Evolutionary conservation across 768 basidiomycete genomes (phyloP), one percentile per base, ranked within the genome.

Genomic region (Podaxis mareebaensis): DNA sequence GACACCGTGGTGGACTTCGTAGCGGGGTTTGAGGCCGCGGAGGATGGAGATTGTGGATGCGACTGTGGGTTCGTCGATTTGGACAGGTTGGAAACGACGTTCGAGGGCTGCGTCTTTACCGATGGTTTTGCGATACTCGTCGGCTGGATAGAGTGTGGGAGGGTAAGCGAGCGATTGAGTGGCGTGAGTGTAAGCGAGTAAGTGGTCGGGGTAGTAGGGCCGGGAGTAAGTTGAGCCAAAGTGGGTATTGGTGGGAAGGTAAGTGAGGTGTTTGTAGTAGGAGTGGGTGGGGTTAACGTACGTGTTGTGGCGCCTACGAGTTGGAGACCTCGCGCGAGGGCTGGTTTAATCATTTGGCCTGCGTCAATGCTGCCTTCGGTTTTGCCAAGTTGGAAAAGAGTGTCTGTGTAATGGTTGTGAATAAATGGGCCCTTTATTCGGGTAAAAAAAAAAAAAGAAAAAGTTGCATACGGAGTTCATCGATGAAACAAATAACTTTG

Each of bases 1-100:
- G 1, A 97, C 95, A 33, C 95, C 95, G 65, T 96, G 95, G 69
- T 97, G 95, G 1, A 94, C 92, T 67, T 96, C 94, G 68, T 96
- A 95, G 46, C 87, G 81, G 0, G 90, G 72, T 70, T 95, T 94
- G 38, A 96, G 78, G 7, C 94, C 95, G 20, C 93, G 89, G 0
- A 96, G 81, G 62, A 97, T 97, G 0, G 90, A 90, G 24, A 92
- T 91, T 0, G 92, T 93, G 0, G 88, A 86, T 58, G 91, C 88
- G 10, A 96, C 91, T 0, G 90, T 88, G 0, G 95, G 95, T 69
- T 96, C 95, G 40, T 95, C 91, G 58, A 96, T 93, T 44, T 81
- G 81, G 5, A 97, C 89, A 0, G 95, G 93, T 69, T 96, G 94
- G 77, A 97, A 96, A 1, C 94, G 89, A 15, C 93, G 84, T 68